These are phyloP conservation scores for Apium graveolens DNA, from an alignment of 129 eudicot genomes.

Conservation along the genomic window DNA sequence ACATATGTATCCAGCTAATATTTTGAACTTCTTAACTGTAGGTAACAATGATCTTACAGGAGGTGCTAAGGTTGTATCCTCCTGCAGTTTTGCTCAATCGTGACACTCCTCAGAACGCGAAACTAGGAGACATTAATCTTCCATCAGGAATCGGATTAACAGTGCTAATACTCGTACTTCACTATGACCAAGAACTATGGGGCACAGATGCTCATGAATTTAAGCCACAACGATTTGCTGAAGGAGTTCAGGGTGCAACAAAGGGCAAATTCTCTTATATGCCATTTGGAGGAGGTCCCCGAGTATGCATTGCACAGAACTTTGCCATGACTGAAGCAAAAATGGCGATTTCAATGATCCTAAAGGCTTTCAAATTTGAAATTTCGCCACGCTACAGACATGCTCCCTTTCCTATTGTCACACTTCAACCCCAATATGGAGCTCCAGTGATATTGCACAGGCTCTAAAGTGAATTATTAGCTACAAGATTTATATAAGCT, in stretches of 20 bases:
- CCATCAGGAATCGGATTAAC: slow-evolving; percentile 21
- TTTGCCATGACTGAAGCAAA: slow-evolving; percentile 9
- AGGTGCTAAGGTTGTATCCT: slow-evolving; percentile 11
- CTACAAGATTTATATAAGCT: not conserved
- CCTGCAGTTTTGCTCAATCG: slow-evolving; percentile 2
- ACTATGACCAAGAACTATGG: slow-evolving; percentile 36
- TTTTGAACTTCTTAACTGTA: not conserved
- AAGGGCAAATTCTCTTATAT: slow-evolving; percentile 10
- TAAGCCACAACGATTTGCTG: slow-evolving; percentile 39
- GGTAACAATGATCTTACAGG: slow-evolving; percentile 15
- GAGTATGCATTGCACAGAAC: slow-evolving; percentile 46
- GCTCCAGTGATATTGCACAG: slow-evolving; percentile 29
- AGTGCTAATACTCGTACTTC: slow-evolving; percentile 24
- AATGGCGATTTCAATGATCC: not conserved
- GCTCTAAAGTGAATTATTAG: slow-evolving; percentile 3
- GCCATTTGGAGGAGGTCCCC: slow-evolving; percentile 9
- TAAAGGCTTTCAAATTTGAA: not conserved
- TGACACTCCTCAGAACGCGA: slow-evolving; percentile 14
- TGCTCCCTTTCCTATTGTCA: slow-evolving; percentile 17
- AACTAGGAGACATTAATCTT: slow-evolving; percentile 22
- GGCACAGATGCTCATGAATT: slow-evolving; percentile 42
- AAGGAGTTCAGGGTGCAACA: slow-evolving; percentile 28
- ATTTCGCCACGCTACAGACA: not conserved
- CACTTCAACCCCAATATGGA: slow-evolving; percentile 39
- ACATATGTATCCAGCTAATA: not conserved